A percentile compares a stretch with the other conserved stretches of the same genome.
Evolutionary conservation across 106 monocot genomes (phyloP).

Genomic region (Acorus gramineus): DNA sequence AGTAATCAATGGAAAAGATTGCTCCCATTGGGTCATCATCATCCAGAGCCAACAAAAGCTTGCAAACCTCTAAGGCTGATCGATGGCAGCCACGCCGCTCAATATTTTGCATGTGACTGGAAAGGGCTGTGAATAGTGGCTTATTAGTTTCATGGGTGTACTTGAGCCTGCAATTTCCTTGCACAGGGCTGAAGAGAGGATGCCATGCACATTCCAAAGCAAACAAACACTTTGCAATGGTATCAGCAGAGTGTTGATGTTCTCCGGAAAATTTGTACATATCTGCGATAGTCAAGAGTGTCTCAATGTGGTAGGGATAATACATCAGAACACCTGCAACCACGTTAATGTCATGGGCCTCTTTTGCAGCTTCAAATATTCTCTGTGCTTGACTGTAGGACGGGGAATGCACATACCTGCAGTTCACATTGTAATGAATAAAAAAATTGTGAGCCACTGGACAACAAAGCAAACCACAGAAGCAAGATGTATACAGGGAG

Average conservation of each 20-base stretch:
- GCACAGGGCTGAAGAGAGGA: slow-evolving; percentile 61
- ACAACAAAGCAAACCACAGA: too few relatives aligned
- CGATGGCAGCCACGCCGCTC: slow-evolving; percentile 93
- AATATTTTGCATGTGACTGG: slow-evolving; percentile 84
- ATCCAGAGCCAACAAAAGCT: slow-evolving; percentile 76
- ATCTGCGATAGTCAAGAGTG: slow-evolving; percentile 87
- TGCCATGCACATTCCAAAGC: slow-evolving; percentile 95
- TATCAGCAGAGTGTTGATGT: slow-evolving; percentile 81
- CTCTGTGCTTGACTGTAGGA: slow-evolving; percentile 65
- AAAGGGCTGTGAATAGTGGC: slow-evolving; percentile 80
- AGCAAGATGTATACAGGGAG: too few relatives aligned
- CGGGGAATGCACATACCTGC: slow-evolving; percentile 56
- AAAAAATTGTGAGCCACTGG: neutral
- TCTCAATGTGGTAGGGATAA: slow-evolving; percentile 78
- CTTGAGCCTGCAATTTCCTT: slow-evolving; percentile 58
- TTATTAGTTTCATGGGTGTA: slow-evolving; percentile 79
- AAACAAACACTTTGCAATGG: slow-evolving; percentile 71
- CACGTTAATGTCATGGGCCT: slow-evolving; percentile 71
- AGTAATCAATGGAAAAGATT: slow-evolving; percentile 92
- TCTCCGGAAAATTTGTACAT: slow-evolving; percentile 95
- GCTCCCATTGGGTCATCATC: slow-evolving; percentile 87
- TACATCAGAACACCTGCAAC: slow-evolving; percentile 64
- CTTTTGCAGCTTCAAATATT: slow-evolving; percentile 79
- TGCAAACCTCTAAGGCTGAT: slow-evolving; percentile 93
- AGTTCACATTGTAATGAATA: neutral